Evolutionary conservation across 805 yeast genomes (phyloP), one percentile per base, ranked within the genome.

Genomic region (Debaryomyces castellii): DNA sequence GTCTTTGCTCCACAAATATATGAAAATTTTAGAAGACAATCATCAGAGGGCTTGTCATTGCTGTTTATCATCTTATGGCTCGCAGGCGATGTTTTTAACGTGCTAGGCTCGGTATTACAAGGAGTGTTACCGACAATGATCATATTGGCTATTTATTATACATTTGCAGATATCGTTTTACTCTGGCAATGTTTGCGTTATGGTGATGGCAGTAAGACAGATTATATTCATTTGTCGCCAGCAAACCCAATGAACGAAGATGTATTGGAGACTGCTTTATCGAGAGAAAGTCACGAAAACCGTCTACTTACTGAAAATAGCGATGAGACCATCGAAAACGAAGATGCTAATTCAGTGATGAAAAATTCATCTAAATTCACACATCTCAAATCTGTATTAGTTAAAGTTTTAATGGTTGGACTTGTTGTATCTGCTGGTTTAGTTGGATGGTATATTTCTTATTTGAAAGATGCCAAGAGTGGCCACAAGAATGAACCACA

Each of bases 1-100:
- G 99, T 92, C 14, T 92, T 94, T 73, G 95, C 96, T 32, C 98
- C 98, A 9, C 98, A 92, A 62, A 86, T 94, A 38, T 91, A 89
- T 64, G 97, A 94, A 61, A 92, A 91, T 53, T 90, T 88, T 59
- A 76, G 77, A 49, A 73, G 98, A 59, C 84, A 88, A 63, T 82
- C 90, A 28, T 83, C 96, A 5, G 97, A 94, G 45, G 97, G 98
- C 5, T 76, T 94, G 16, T 90, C 97, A 6, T 66, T 91, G 33
- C 72, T 87, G 51, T 94, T 94, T 65, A 88, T 94, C 17, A 78
- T 89, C 6, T 74, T 94, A 21, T 94, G 99, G 99, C 74, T 94
- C 21, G 81, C 86, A 1, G 99, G 98, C 39, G 99, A 94, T 66
- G 81, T 92, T 0, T 92, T 94, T 70, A 94, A 94, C 59, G 92